Conservation (phyloP, 192 early-diverging fungal species). For the Coemansia sp. region DNA sequence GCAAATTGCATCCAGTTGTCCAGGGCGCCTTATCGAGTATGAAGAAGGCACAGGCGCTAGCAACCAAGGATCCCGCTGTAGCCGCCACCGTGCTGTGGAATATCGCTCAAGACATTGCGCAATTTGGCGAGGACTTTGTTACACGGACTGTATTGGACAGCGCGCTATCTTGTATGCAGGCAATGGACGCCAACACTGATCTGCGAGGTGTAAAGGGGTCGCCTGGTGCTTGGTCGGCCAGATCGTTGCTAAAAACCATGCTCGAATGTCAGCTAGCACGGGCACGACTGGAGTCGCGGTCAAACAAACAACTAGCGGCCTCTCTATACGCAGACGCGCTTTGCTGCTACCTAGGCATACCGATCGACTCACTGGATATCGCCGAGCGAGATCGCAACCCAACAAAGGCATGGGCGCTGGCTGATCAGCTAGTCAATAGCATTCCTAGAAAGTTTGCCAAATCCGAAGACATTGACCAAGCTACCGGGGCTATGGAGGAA, state of each 20-base stretch:
- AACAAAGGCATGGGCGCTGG: background rate
- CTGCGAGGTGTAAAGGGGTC: conserved; percentile 35
- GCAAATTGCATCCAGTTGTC: background rate
- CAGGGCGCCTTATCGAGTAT: conserved; percentile 12
- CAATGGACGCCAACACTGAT: conserved; percentile 17
- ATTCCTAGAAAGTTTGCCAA: conserved; percentile 47
- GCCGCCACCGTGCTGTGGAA: conserved; percentile 52
- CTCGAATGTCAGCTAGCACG: conserved; percentile 42
- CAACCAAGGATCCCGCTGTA: conserved; percentile 36
- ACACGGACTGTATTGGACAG: conserved; percentile 15
- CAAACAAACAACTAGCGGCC: background rate
- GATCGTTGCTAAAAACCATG: conserved; percentile 43
- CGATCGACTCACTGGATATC: background rate
- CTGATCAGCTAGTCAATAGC: background rate
- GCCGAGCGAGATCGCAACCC: background rate
- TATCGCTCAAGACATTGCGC: conserved; percentile 41
- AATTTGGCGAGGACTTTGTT: conserved; percentile 3
- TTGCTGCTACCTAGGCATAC: conserved; percentile 37
- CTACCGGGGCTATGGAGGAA: conserved; percentile 37
- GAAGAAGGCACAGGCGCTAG: conserved; percentile 30
- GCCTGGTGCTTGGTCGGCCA: conserved; percentile 26
- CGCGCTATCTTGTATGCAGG: conserved; percentile 24
- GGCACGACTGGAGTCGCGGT: conserved; percentile 18
- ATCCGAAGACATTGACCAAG: conserved; percentile 44
- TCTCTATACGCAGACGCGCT: conserved; percentile 20